Evolutionary conservation across 495 filamentous ascomycete genomes (phyloP), one percentile per base, ranked within the genome.

Genomic region (Immersiella caudata): DNA sequence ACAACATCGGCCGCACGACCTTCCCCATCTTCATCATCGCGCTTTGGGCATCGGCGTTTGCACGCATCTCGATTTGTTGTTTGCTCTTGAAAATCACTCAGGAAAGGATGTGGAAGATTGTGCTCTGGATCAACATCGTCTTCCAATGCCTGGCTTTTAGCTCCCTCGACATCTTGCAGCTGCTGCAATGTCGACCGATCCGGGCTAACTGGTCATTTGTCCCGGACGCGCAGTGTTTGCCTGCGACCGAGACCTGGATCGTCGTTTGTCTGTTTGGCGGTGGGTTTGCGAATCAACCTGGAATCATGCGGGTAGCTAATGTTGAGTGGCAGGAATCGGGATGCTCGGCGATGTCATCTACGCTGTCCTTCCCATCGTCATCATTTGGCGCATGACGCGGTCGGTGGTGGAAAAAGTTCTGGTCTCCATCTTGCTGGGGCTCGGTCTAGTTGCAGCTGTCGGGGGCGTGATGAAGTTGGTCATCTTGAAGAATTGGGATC

Each of bases 331-430:
- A 24, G 64, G 64, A 20, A 57, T 66, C 35, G 54, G 26, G 33
- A 66, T 58, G 14, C 14, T 56, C 18, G 36, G 64, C 64, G 64
- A 66, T 36, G 20, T 66, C 11, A 11, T 66, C 24, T 66, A 52
- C 64, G 54, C 64, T 0, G 54, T 58, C 21, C 64, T 66, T 14
- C 64, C 64, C n/a, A 46, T 50, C 21, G 14, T 59, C 12, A 26
- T 66, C 35, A 58, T 66, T 16, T 59, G 64, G 64, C 29, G 64
- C 54, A 22, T 66, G 64, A 36, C n/a, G 16, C 64, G 64, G 33
- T 50, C 64, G 4, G 52, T 51, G n/a, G 64, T 50, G 14, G 64
- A 66, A 46, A 66, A 66, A 22, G 22, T 58, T 18, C 64, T 66
- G 40, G 29, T 66, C 25, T 59, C 33, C 29, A 35, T 59, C 5